Evolutionary conservation across 2,329 filamentous ascomycete species (phyloP), one percentile per base, ranked within the genome.

Genomic region (Pseudopithomyces maydicus): DNA sequence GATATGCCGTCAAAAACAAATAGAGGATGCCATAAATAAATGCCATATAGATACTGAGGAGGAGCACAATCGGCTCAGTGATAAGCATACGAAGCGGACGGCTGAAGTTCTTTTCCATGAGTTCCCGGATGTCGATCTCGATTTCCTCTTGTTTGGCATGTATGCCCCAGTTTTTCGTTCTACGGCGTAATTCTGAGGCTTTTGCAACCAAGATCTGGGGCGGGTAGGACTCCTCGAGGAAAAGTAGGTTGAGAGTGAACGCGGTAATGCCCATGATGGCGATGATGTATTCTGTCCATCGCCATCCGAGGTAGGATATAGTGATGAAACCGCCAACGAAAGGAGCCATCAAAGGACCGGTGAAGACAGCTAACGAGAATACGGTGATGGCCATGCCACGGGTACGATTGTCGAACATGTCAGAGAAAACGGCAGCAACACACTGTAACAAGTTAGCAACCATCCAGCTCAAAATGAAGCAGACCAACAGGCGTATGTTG

Each of bases 1-100:
- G 90, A 65, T 95, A 96, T 0, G 91, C 90, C 0, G 91, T 93
- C 52, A 97, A 81, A 80, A 94, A 95, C 20, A 95, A 86, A 70
- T 96, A 97, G 0, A 97, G 84, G 0, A 95, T 81, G 1, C 84
- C 89, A 68, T 93, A 77, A 44, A 76, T 75, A 58, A 77, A 78
- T 0, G 76, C 71, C 64, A 70, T 70, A 52, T 69, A 75, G 1
- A 66, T 62, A 23, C 60, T 65, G 3, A 71, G 58, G 1, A 80
- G 65, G 19, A 82, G 66, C 3, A 82, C 79, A 46, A 82, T 82
- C 0, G 80, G 80, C 66, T 82, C 80, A 0, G 76, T 77, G 54
- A 81, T 68, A 11, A 82, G 69, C 75, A 82, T 82, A 12, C 78
- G 67, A 15, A 82, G 62, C 0, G 80, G 80, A 47, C 82, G 76